These are phyloP conservation scores for Carex kokanica DNA, from an alignment of 176 grass and related monocot genomes.

Conservation along the genomic window DNA sequence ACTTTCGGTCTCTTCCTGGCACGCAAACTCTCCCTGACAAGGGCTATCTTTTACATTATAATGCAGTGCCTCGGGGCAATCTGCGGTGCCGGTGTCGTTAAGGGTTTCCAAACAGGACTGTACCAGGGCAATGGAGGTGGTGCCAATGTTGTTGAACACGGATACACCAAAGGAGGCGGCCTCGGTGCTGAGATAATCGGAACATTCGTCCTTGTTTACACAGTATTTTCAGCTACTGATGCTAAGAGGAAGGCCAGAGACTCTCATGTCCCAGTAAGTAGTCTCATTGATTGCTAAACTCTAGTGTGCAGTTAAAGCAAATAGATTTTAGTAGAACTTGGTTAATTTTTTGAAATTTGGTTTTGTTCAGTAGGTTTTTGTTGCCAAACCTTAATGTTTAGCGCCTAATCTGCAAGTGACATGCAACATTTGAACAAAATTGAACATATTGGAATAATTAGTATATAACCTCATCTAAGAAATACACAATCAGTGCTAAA, in stretches of 20 bases:
- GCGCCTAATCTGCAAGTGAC: neutral
- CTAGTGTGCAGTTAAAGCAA: too few species aligned
- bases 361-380: neutral
- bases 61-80: slow-evolving; percentile 93
- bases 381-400: neutral
- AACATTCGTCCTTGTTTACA: slow-evolving; percentile 92
- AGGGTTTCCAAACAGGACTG: slow-evolving; percentile 77
- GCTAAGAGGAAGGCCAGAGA: slow-evolving; percentile 93
- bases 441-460: neutral
- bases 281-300: neutral
- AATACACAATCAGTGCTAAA: neutral
- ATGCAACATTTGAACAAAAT: neutral
- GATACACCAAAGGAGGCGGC: slow-evolving; percentile 77
- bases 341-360: neutral
- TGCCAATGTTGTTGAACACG: slow-evolving; percentile 53
- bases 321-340: too few species aligned
- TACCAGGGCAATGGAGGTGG: slow-evolving; percentile 77
- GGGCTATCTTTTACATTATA: slow-evolving; percentile 84
- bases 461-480: neutral
- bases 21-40: slow-evolving; percentile 71
- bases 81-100: slow-evolving; percentile 79
- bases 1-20: slow-evolving; percentile 85
- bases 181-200: slow-evolving; percentile 85
- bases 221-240: slow-evolving; percentile 93
- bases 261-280: slow-evolving; percentile 88